Evolutionary conservation across 139 green algal species (phyloP), one percentile per base, ranked within the genome.

Genomic region (Closterium sp.): DNA sequence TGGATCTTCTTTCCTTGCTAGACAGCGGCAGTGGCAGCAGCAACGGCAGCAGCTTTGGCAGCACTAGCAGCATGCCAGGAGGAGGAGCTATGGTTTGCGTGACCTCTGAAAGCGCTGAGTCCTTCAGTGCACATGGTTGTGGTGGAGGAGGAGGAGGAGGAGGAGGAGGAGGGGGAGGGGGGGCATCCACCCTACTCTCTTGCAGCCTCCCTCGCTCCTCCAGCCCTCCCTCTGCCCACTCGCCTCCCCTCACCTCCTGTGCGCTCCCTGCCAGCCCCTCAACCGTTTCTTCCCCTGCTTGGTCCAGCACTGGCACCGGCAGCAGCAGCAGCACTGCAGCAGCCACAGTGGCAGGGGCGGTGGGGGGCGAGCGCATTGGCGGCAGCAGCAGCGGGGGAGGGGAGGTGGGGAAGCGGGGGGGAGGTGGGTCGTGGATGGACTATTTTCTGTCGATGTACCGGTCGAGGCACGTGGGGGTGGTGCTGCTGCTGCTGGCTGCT

Each of bases 1-100:
- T n/a, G n/a, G n/a, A n/a, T n/a, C n/a, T n/a, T n/a, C n/a, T n/a
- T n/a, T n/a, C n/a, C n/a, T n/a, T n/a, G n/a, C n/a, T n/a, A n/a
- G n/a, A n/a, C n/a, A n/a, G n/a, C n/a, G n/a, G 86, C 30, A 84
- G 28, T 10, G 87, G 35, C 30, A 91, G 89, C 55, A 91, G 86
- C 35, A 84, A 8, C 85, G 86, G 55, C 33, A 92, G 36, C 85
- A 91, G 30, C 33, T 23, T 32, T 90, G 28, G 76, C 36, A 87
- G 64, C 3, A 89, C 64, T 91, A 5, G 9, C 30, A 33, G 69
- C 28, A 34, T 90, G n/a, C 8, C 33, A 91, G n/a, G n/a, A n/a
- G n/a, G n/a, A n/a, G n/a, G n/a, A n/a, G n/a, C n/a, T n/a, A n/a
- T n/a, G n/a, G 28, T 30, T 3, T 30, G 81, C 12, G 83, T 23